phyloP scores from a whole-genome alignment of 257 asterid species.

The Nicotiana sylvestris region DNA sequence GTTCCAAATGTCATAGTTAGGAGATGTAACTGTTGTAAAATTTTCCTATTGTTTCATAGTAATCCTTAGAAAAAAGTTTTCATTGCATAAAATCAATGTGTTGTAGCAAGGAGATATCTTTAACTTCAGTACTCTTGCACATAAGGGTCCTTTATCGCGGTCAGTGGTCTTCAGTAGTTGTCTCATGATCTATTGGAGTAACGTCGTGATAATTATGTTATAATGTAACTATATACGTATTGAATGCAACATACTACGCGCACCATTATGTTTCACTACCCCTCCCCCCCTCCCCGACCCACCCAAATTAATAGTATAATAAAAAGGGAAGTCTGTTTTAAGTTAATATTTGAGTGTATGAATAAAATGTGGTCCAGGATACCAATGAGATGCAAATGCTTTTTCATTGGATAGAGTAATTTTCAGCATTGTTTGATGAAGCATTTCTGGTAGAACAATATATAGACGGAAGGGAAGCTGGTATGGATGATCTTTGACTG shows the following conservation, averaged over 20 bases:
- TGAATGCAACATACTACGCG: background rate
- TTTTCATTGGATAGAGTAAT: background rate
- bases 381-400: background rate
- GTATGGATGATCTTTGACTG: background rate
- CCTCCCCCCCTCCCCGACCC: background rate
- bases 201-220: background rate
- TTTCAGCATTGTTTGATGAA: too few species aligned
- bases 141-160: background rate
- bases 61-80: background rate
- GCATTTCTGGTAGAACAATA: background rate
- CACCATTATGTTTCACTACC: background rate
- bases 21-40: slow-evolving; percentile 8
- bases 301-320: background rate
- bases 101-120: background rate
- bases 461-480: background rate
- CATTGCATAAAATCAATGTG: background rate
- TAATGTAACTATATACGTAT: background rate
- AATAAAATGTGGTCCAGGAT: background rate
- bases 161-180: background rate
- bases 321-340: background rate
- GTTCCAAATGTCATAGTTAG: slow-evolving; percentile 5
- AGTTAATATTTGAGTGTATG: background rate
- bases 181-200: background rate
- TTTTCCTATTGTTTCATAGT: background rate
- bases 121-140: background rate